Percentiles rank a stretch among this genome's conserved stretches.
Conservation (phyloP, 2,329 filamentous ascomycete genomes). For the Drechslerella dactyloides region DNA sequence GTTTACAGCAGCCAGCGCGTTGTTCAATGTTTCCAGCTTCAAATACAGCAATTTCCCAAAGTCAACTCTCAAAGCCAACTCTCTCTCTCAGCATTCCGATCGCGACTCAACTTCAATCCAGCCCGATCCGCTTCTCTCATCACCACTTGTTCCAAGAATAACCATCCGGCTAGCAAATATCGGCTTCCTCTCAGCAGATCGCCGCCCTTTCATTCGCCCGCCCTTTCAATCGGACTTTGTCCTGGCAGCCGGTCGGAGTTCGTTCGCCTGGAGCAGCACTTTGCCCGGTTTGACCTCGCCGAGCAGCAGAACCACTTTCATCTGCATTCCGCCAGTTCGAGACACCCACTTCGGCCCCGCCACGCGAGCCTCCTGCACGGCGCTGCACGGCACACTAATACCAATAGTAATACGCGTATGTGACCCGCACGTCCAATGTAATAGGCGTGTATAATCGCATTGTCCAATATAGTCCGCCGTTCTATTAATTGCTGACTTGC, state of each 20-base stretch:
- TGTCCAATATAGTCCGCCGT: background rate
- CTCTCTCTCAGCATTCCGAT: background rate
- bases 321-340: background rate
- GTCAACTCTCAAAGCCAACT: background rate
- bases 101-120: background rate
- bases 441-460: background rate
- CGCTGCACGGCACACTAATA: background rate
- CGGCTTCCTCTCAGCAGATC: background rate
- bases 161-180: too few relatives aligned
- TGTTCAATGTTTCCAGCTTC: too few relatives aligned
- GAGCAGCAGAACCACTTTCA: conserved; percentile 12
- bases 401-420: background rate
- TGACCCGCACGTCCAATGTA: background rate
- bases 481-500: background rate
- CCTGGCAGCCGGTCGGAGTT: background rate
- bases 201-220: background rate
- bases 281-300: conserved; percentile 46
- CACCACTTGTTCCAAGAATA: background rate
- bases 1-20: too few relatives aligned
- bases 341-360: background rate
- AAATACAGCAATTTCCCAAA: too few relatives aligned
- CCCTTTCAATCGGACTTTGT: background rate
- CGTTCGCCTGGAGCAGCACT: background rate
- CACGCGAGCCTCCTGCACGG: conserved; percentile 36
- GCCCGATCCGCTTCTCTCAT: background rate